A percentile compares a stretch with the other conserved stretches of the same genome.
Conservation (phyloP, 1,139 yeast species). For the Saccharomyces hybrid region DNA sequence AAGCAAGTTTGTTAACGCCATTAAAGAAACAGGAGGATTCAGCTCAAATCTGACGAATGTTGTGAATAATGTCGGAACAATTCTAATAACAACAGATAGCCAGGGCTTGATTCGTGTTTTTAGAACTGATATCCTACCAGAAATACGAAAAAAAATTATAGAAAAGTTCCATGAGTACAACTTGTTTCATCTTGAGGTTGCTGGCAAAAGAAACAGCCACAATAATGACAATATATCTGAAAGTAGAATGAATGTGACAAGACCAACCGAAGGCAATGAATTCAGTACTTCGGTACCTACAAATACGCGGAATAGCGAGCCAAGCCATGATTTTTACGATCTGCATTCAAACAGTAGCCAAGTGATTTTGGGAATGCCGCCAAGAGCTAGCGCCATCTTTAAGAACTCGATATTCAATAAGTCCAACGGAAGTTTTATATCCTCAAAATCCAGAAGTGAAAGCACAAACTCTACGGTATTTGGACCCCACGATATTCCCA, state of each 20-base stretch:
- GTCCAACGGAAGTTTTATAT: conserved; percentile 10
- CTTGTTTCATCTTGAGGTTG: neutral
- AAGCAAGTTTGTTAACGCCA: no score
- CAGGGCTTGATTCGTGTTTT: conserved; percentile 68
- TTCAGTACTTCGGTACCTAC: neutral
- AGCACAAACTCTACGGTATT: conserved; percentile 8
- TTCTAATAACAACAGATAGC: conserved; percentile 70
- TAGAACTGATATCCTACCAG: conserved; percentile 65
- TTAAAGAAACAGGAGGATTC: neutral
- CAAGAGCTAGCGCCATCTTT: conserved; percentile 18
- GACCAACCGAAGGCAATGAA: neutral
- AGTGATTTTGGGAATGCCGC: conserved; percentile 1
- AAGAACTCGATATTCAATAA: conserved; percentile 10
- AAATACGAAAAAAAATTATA: conserved; percentile 32
- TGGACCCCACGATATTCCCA: conserved; percentile 5
- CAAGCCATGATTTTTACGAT: neutral
- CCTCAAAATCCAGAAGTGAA: conserved; percentile 7
- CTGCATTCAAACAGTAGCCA: neutral
- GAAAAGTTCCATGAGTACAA: conserved; percentile 14
- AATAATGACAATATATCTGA: neutral
- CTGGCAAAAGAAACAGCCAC: neutral
- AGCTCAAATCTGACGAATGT: conserved; percentile 14
- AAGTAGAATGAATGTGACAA: neutral
- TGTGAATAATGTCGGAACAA: conserved; percentile 31
- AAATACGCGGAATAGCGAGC: neutral